phyloP scores from a whole-genome alignment of 345 rosid species.

The Sonneratia alba region DNA sequence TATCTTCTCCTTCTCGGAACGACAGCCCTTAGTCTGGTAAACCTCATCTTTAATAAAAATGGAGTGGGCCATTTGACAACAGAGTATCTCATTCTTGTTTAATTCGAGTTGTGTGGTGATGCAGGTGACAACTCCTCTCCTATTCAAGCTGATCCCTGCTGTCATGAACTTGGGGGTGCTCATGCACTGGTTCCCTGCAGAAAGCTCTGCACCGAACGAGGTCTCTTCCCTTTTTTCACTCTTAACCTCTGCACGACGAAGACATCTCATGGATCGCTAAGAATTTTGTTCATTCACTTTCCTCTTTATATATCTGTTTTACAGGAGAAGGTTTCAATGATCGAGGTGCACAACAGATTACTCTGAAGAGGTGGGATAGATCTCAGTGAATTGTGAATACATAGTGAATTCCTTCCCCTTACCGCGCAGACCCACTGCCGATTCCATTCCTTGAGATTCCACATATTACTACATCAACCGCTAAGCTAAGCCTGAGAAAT shows the following conservation, averaged over 20 bases:
- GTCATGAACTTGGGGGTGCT: slow-evolving; percentile 79
- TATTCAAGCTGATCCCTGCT: slow-evolving; percentile 80
- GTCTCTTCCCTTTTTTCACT: slow-evolving; percentile 27
- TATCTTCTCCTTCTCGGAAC: slow-evolving; percentile 98
- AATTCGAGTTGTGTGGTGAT: slow-evolving; percentile 8
- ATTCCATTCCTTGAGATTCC: neutral
- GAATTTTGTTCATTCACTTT: neutral
- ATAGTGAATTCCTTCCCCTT: neutral
- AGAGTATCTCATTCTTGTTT: neutral
- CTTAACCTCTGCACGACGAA: neutral
- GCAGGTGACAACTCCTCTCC: slow-evolving; percentile 85
- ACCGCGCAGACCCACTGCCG: neutral
- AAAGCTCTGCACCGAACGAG: slow-evolving; percentile 48
- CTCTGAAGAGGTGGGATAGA: neutral
- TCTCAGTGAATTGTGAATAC: slow-evolving; percentile 14
- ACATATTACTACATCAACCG: neutral
- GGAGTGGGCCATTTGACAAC: neutral
- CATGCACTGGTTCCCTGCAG: slow-evolving; percentile 79
- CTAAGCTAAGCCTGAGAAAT: neutral
- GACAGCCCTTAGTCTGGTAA: slow-evolving; percentile 90
- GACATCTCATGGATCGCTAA: neutral
- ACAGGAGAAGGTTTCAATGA: slow-evolving; percentile 42
- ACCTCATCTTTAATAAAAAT: slow-evolving; percentile 8
- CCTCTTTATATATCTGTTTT: neutral
- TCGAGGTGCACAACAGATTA: slow-evolving; percentile 49